Evolutionary conservation across 1,284 basidiomycete genomes (phyloP), one percentile per base, ranked within the genome.

Genomic region (Papiliotrema nemorosa): DNA sequence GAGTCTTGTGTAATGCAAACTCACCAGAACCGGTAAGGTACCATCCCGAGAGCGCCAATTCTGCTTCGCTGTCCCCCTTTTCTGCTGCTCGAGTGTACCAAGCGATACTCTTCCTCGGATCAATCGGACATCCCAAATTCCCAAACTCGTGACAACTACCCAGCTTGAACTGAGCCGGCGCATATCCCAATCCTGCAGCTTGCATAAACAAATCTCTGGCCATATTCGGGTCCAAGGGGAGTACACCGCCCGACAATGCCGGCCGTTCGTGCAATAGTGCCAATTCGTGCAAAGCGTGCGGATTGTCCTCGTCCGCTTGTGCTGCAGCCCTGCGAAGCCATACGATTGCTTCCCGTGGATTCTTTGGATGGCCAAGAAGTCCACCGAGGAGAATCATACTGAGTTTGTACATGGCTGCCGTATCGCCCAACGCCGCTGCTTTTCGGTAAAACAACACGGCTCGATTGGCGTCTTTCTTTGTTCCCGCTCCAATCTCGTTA

Each of bases 401-500:
- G 14, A 98, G 83, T 75, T 98, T 98, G 79, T 97, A 98, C 96
- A 98, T 98, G 2, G 93, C 96, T 36, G 94, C 86, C 0, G 93
- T 97, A 72, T 98, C 96, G 29, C 93, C 93, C 27, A 98, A 77
- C 0, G 91, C 91, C 2, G 91, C 91, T 2, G 96, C 89, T 76
- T 98, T 97, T 55, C 93, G 85, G 76, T 97, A 98, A 73, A 99
- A 97, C 14, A 93, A 84, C 38, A 93, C 85, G 3, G 94, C 94
- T 31, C 93, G 83, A 26, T 85, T 80, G 2, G 86, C 84, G 66
- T 98, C 94, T 53, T 86, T 82, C 58, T 87, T 81, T 2, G 96
- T 98, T n/a, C 96, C 96, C 1, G 92, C 93, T n/a, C 96, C 96
- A 52, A 98, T 90, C 74, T 98, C 96, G 75, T 97, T 97, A 75